Evolutionary conservation across 768 basidiomycete species (phyloP).

Genomic region (Suillus bovinus): DNA sequence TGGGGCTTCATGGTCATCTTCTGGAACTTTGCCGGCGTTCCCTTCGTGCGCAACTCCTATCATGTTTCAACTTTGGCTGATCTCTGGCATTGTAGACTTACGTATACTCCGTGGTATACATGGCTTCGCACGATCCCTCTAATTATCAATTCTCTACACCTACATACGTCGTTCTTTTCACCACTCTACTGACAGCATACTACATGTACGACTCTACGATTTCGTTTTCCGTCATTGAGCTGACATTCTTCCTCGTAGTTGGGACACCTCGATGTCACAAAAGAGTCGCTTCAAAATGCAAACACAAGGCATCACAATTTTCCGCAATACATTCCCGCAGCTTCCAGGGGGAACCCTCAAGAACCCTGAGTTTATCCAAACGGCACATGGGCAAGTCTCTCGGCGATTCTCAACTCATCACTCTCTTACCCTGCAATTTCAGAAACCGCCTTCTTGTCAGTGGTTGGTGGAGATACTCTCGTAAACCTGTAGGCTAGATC

Average conservation of each 20-base stretch:
- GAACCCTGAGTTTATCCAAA: constrained; percentile 91
- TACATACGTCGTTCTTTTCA: constrained; percentile 70
- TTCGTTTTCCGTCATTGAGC: constrained; percentile 1
- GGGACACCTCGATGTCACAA: constrained; percentile 94
- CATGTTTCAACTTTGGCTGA: neutral
- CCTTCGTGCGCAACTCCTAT: constrained; percentile 63
- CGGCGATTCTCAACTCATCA: neutral
- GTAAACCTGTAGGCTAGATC: constrained; percentile 76
- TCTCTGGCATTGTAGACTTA: constrained; percentile 62
- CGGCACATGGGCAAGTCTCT: constrained; percentile 76
- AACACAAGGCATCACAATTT: constrained; percentile 81
- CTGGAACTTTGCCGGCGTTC: constrained; percentile 95
- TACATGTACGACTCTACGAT: constrained; percentile 53
- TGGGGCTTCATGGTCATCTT: constrained; percentile 99
- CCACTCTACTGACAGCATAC: constrained; percentile 80
- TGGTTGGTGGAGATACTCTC: constrained; percentile 93
- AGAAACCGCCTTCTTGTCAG: constrained; percentile 89
- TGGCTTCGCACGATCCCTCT: constrained; percentile 91
- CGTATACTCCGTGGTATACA: constrained; percentile 96
- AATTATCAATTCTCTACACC: constrained; percentile 84
- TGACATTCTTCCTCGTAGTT: constrained; percentile 47
- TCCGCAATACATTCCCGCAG: constrained; percentile 93
- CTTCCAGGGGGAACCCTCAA: constrained; percentile 79
- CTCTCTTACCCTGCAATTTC: constrained; percentile 10
- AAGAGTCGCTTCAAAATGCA: constrained; percentile 99